These are phyloP conservation scores for Fragaria iinumae DNA, from an alignment of 306 rosid species.

Conservation along the genomic window DNA sequence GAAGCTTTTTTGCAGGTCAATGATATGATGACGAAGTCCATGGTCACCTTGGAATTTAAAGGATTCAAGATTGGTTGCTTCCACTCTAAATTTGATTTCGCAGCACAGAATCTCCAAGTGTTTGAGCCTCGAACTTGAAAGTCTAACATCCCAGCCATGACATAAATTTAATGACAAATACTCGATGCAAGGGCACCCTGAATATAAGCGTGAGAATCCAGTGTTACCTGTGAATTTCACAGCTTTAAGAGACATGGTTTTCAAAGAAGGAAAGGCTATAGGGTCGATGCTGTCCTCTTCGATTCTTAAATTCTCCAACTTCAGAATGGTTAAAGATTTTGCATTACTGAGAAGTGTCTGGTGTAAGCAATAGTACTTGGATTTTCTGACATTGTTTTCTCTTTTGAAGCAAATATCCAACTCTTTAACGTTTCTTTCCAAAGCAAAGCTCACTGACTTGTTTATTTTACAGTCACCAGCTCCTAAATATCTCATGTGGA, in stretches of 20 bases:
- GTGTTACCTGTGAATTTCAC: background rate
- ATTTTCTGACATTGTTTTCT: background rate
- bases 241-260: background rate
- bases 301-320: background rate
- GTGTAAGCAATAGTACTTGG: background rate
- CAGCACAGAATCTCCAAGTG: background rate
- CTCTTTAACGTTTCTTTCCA: constrained; percentile 1
- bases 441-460: background rate
- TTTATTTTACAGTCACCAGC: background rate
- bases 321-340: background rate
- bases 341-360: background rate
- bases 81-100: background rate
- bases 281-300: background rate
- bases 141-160: background rate
- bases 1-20: background rate
- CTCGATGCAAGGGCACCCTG: background rate
- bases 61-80: background rate
- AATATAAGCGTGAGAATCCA: background rate
- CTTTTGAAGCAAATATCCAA: background rate
- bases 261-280: background rate
- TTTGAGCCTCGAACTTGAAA: background rate
- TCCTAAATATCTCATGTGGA: background rate
- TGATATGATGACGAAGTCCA: background rate
- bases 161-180: background rate
- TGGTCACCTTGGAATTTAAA: background rate